Conservation (phyloP, 2,329 filamentous ascomycete genomes). For the Arthrobotrys pseudoclavata region DNA sequence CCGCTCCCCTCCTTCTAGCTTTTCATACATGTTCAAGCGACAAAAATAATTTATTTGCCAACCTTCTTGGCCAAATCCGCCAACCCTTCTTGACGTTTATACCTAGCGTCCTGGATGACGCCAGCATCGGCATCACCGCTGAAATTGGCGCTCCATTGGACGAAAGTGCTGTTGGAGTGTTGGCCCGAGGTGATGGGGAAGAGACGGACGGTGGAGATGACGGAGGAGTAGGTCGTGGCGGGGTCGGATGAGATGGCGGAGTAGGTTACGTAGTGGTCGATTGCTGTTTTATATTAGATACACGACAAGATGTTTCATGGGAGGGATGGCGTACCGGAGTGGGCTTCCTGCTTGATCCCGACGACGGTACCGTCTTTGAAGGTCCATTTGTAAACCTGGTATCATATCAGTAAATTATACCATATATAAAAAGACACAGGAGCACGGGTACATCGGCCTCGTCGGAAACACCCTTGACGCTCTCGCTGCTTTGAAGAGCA, state of each 20-base stretch:
- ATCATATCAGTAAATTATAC: not conserved
- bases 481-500: constrained; percentile 74
- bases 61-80: constrained; percentile 74
- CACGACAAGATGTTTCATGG: not conserved
- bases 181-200: constrained; percentile 77
- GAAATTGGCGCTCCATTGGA: constrained; percentile 79
- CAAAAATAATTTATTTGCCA: constrained; percentile 36
- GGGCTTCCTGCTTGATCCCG: constrained; percentile 82
- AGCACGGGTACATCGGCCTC: constrained; percentile 75
- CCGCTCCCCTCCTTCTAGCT: no score
- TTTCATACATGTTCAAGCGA: not conserved
- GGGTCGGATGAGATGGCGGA: constrained; percentile 77
- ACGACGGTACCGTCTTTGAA: constrained; percentile 78
- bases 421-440: not conserved
- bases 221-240: constrained; percentile 75
- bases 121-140: constrained; percentile 78
- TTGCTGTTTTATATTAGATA: constrained; percentile 68
- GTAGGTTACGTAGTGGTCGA: constrained; percentile 83
- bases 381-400: constrained; percentile 72
- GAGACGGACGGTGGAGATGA: constrained; percentile 76
- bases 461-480: constrained; percentile 74
- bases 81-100: constrained; percentile 80
- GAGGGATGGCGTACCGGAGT: constrained; percentile 70
- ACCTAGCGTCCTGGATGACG: constrained; percentile 81
- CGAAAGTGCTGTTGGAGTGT: constrained; percentile 75